These are phyloP conservation scores for Volvariella surrecta DNA, from an alignment of 1,284 basidiomycete genomes.

Conservation along the genomic window DNA sequence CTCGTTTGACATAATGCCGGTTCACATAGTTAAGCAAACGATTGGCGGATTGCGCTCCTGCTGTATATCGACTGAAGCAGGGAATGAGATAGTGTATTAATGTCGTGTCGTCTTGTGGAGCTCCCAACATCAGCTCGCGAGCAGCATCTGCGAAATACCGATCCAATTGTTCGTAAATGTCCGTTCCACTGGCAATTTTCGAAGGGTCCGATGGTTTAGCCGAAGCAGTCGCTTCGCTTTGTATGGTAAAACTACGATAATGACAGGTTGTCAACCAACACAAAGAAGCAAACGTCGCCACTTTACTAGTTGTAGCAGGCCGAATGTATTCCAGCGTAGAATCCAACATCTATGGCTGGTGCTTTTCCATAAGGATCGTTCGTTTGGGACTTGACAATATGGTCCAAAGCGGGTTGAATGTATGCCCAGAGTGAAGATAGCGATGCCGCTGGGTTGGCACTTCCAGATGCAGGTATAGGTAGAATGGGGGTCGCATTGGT, in stretches of 20 bases:
- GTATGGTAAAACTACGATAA: constrained; percentile 43
- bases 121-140: constrained; percentile 50
- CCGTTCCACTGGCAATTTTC: constrained; percentile 37
- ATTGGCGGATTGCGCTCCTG: constrained; percentile 56
- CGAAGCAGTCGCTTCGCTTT: constrained; percentile 36
- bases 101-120: constrained; percentile 54
- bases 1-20: constrained; percentile 69
- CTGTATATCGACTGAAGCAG: constrained; percentile 57
- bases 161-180: constrained; percentile 65
- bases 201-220: constrained; percentile 10
- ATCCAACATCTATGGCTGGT: constrained; percentile 59
- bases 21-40: constrained; percentile 73
- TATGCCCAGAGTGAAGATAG: constrained; percentile 66
- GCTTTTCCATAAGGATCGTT: constrained; percentile 46
- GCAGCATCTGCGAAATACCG: constrained; percentile 50
- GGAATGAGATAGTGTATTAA: constrained; percentile 63
- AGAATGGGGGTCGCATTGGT: constrained; percentile 11
- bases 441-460: constrained; percentile 65
- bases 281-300: constrained; percentile 3
- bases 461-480: constrained; percentile 51
- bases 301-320: constrained; percentile 67
- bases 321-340: constrained; percentile 70
- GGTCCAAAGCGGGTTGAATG: constrained; percentile 62
- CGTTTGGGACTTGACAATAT: constrained; percentile 62
- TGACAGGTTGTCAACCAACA: constrained; percentile 9